Percentiles rank a stretch among this genome's conserved stretches.
Evolutionary conservation across 2,329 filamentous ascomycete species (phyloP).

Genomic region (Penicillium digitatum): DNA sequence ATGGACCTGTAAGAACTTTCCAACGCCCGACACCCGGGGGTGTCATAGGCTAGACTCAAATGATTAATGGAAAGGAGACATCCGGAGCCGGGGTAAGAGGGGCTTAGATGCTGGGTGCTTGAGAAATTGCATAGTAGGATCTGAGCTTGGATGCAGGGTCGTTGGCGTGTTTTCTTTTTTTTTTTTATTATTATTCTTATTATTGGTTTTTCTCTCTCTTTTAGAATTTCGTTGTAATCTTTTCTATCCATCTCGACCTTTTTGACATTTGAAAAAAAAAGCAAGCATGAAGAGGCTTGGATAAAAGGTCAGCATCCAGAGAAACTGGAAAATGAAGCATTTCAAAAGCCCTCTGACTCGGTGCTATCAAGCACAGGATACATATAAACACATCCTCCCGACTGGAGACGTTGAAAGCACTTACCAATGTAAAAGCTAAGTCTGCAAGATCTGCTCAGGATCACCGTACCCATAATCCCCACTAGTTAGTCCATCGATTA

Average conservation of each 20-base stretch:
- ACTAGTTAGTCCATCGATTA: neutral
- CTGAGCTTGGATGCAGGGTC: neutral
- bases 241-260: neutral
- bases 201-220: too few relatives aligned
- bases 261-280: neutral
- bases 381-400: neutral
- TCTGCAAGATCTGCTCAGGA: conserved; percentile 14
- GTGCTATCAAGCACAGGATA: neutral
- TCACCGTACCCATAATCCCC: neutral
- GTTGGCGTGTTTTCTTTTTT: neutral
- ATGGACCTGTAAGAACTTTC: conserved; percentile 4
- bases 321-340: neutral
- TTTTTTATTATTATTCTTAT: neutral
- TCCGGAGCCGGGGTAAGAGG: neutral
- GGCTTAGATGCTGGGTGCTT: neutral
- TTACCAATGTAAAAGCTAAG: neutral
- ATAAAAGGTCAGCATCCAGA: neutral
- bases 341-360: neutral
- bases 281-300: neutral
- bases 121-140: neutral
- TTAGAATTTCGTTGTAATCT: too few relatives aligned
- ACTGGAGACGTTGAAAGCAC: neutral
- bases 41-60: conserved; percentile 13
- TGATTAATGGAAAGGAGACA: conserved; percentile 5
- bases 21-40: conserved; percentile 10